A percentile compares a stretch with the other conserved stretches of the same genome.
phyloP scores from a whole-genome alignment of 257 asterid genomes.

The Nicotiana noctiflora region DNA sequence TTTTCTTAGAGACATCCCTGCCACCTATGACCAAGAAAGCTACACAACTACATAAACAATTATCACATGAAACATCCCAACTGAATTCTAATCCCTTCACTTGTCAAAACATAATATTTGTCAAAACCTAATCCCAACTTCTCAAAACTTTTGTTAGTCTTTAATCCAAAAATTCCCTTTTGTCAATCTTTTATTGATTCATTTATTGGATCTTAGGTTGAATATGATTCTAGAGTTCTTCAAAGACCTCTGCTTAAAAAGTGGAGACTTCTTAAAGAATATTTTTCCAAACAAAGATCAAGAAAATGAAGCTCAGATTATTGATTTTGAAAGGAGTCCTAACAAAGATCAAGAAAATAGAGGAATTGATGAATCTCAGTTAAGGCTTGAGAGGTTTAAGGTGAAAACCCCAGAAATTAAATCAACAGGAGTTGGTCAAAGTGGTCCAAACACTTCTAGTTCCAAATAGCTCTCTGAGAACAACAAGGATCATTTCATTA shows the following conservation, averaged over 20 bases:
- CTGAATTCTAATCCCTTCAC: too few species aligned
- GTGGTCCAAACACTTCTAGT: not conserved
- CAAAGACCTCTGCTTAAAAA: not conserved
- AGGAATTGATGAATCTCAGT: slow-evolving; percentile 2
- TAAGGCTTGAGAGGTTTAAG: not conserved
- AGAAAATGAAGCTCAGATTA: not conserved
- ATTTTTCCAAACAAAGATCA: not conserved
- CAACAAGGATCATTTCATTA: not conserved
- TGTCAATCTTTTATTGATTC: not conserved
- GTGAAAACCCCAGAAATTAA: not conserved
- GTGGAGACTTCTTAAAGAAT: not conserved
- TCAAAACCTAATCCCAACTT: not conserved
- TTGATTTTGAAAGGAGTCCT: not conserved
- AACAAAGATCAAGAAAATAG: not conserved
- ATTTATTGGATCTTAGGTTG: not conserved
- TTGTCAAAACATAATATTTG: not conserved
- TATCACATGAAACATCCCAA: not conserved
- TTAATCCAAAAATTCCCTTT: not conserved
- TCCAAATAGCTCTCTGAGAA: not conserved
- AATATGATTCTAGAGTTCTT: not conserved
- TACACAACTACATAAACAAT: not conserved
- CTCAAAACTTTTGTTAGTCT: not conserved
- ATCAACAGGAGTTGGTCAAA: not conserved
- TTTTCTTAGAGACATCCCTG: not conserved
- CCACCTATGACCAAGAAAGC: not conserved